Base-by-base conservation (phyloP, 345 rosid genomes). In the Boechera divaricarpa region DNA sequence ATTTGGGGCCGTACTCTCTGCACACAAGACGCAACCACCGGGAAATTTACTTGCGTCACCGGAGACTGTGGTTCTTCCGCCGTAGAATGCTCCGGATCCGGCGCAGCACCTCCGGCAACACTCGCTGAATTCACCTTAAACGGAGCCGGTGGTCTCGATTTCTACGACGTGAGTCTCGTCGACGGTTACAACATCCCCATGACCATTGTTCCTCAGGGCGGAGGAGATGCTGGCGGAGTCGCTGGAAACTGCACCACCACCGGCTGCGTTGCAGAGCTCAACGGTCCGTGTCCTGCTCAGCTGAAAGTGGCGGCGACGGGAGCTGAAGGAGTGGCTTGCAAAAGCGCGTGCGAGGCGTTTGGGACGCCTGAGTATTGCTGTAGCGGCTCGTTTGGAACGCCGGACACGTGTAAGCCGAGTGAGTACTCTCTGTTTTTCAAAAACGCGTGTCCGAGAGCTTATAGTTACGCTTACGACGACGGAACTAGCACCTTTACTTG, bases 101-200 rank as follows among this genome's bases (percentile, higher is more conserved):
- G 88, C 3, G 91, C 85, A 0, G 63, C 82, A 38, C 89, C 90
- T 6, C 96, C 96, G 1, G 88, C 85, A 13, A 82, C 89, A 18
- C 76, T 90, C 0, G 91, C 86, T 0, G 91, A 90, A 54, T 87
- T 90, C 79, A 87, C 90, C 0, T 82, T 88, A 4, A 72, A 86
- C 55, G 86, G 89, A 29, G 77, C 85, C 0, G 77, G 45, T 0
- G 87, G 88, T 51, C 80, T 82, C 0, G 93, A 88, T 65, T 88
- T 88, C 80, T 90, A 79, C 77, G 91, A 87, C 69, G 87, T 90
- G 1, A 87, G 91, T 78, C 87, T 90, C 10, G 96, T 88, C 26
- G 93, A 88, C 51, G 93, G 96, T 5, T 90, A 81, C 79, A 90
- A 90, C 82, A 81, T 90, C 36, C 90, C 96, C 0, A 75, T 88